These are phyloP conservation scores for Penicillium sp. DNA, from an alignment of 2,329 filamentous ascomycete species.

Conservation along the genomic window DNA sequence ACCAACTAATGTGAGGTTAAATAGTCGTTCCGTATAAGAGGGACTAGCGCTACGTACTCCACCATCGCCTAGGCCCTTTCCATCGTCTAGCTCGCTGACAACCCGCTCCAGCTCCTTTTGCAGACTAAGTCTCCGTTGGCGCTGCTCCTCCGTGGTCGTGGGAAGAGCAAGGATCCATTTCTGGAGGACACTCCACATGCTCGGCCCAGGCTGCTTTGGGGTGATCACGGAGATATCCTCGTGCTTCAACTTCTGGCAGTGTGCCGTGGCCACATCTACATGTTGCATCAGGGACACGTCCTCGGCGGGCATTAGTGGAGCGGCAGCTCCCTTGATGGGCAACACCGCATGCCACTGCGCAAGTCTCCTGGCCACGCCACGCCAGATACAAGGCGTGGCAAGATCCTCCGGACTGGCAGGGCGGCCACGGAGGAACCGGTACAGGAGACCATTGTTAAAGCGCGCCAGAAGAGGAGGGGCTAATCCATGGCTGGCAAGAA, in stretches of 20 bases:
- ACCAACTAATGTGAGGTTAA: too few relatives aligned
- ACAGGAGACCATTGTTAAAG: conserved; percentile 92
- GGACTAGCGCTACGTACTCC: conserved; percentile 56
- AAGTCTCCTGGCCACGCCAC: conserved; percentile 70
- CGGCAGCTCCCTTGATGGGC: conserved; percentile 44
- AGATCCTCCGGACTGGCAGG: conserved; percentile 75
- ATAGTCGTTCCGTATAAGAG: too few relatives aligned
- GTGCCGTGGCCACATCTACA: too few relatives aligned
- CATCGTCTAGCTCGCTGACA: conserved; percentile 62
- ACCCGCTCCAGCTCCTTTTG: conserved; percentile 67
- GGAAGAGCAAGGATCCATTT: conserved; percentile 89
- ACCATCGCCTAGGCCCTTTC: conserved; percentile 64
- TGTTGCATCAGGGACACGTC: too few relatives aligned
- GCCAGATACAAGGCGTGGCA: conserved; percentile 64
- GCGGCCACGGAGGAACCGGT: conserved; percentile 75
- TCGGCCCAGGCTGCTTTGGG: too few relatives aligned
- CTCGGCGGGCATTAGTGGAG: too few relatives aligned
- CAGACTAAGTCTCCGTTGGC: conserved; percentile 56
- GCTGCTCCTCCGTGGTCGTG: conserved; percentile 59
- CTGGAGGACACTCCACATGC: conserved; percentile 87
- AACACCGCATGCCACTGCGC: conserved; percentile 84
- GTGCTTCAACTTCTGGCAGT: too few relatives aligned
- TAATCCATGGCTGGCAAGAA: conserved; percentile 72
- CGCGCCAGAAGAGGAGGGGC: conserved; percentile 80
- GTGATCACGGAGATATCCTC: conserved; percentile 16